A percentile compares a stretch with the other conserved stretches of the same genome.
These are phyloP conservation scores for Panicum hallii DNA, from an alignment of 202 grass and related monocot genomes.

Conservation along the genomic window DNA sequence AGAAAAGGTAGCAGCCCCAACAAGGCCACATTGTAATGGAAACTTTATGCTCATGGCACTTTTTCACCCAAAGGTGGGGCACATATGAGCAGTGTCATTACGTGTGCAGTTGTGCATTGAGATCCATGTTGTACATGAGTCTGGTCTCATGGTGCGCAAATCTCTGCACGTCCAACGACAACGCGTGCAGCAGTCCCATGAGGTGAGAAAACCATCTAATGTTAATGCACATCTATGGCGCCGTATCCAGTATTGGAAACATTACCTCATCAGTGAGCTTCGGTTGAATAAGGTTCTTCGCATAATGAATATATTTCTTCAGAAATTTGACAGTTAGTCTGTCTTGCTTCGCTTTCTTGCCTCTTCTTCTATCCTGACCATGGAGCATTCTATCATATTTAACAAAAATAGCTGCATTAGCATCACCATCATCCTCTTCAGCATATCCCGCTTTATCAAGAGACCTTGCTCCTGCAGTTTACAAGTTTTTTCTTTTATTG, in stretches of 20 bases:
- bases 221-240: not conserved
- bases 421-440: slow-evolving; percentile 89
- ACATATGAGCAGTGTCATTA: not conserved
- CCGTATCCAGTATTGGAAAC: not conserved
- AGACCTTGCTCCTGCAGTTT: slow-evolving; percentile 55
- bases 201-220: not conserved
- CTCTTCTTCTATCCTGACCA: slow-evolving; percentile 89
- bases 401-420: slow-evolving; percentile 85
- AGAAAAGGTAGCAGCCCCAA: slow-evolving; percentile 1
- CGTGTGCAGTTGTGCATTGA: not conserved
- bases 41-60: not conserved
- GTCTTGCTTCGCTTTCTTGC: slow-evolving; percentile 87
- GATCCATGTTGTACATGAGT: not conserved
- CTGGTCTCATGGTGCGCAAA: not conserved
- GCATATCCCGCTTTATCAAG: slow-evolving; percentile 69
- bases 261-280: slow-evolving; percentile 94
- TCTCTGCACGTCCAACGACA: not conserved
- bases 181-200: not conserved
- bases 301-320: slow-evolving; percentile 99
- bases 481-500: slow-evolving; percentile 20
- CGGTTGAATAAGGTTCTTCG: slow-evolving; percentile 93
- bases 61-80: not conserved
- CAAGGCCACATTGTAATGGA: not conserved
- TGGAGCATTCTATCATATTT: slow-evolving; percentile 97
- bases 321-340: slow-evolving; percentile 90